Conservation (phyloP, 2,329 filamentous ascomycete genomes). For the Alternaria arborescens region DNA sequence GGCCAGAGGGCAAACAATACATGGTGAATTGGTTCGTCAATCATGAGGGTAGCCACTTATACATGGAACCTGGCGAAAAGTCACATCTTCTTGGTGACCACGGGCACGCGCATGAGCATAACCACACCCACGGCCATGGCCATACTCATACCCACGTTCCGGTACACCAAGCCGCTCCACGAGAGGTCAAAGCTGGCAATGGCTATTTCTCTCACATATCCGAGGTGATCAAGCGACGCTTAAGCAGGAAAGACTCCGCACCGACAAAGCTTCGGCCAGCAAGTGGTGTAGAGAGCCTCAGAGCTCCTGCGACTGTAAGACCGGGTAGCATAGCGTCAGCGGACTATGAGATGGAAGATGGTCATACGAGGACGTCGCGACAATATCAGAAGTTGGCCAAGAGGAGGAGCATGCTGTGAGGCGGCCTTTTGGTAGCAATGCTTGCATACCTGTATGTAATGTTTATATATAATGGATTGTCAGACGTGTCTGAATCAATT, state of each 20-base stretch:
- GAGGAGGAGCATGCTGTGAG: conserved; percentile 48
- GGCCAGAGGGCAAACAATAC: conserved; percentile 62
- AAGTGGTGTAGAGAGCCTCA: conserved; percentile 29
- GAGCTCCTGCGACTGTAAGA: conserved; percentile 20
- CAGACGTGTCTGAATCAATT: not conserved
- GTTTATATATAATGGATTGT: conserved; percentile 1
- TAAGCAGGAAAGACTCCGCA: conserved; percentile 23
- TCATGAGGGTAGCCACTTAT: conserved; percentile 62
- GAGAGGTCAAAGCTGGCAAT: not conserved
- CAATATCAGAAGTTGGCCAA: conserved; percentile 49
- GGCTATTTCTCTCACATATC: conserved; percentile 11
- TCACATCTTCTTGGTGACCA: conserved; percentile 21
- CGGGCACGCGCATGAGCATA: conserved; percentile 21
- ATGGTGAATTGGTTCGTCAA: conserved; percentile 57
- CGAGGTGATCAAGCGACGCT: conserved; percentile 13
- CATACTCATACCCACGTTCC: conserved; percentile 16
- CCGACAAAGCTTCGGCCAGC: conserved; percentile 27
- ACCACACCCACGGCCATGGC: conserved; percentile 17
- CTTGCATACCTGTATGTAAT: not conserved
- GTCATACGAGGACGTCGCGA: conserved; percentile 41
- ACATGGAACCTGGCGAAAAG: conserved; percentile 57
- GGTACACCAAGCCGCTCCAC: conserved; percentile 1
- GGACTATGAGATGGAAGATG: conserved; percentile 48
- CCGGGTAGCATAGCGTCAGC: conserved; percentile 31
- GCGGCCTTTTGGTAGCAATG: not conserved